phyloP scores from a whole-genome alignment of 2,329 filamentous ascomycete genomes.

The Pseudogymnoascus sp. region DNA sequence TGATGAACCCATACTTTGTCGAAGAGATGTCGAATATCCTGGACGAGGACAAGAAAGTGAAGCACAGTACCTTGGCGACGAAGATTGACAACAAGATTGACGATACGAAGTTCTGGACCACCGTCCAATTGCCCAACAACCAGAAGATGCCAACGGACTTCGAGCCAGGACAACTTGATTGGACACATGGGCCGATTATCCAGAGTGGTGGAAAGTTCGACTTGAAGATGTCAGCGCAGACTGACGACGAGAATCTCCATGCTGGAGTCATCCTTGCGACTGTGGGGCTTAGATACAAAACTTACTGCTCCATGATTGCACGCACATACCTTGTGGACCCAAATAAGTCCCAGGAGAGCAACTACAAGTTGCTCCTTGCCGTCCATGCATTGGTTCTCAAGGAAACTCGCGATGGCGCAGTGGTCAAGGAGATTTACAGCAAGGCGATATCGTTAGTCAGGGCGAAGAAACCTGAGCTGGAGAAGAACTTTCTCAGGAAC shows the following conservation, averaged over 20 bases:
- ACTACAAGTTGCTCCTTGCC: conserved; percentile 80
- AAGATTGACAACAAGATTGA: conserved; percentile 90
- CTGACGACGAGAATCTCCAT: conserved; percentile 77
- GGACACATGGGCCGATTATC: conserved; percentile 83
- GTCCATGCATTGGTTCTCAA: conserved; percentile 89
- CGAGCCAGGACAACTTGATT: conserved; percentile 83
- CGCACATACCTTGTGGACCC: conserved; percentile 95
- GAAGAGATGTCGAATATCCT: conserved; percentile 97
- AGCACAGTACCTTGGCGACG: conserved; percentile 77
- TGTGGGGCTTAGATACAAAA: conserved; percentile 89
- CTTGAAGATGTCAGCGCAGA: conserved; percentile 69
- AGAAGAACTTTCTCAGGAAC: conserved; percentile 90
- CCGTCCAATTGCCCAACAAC: conserved; percentile 60
- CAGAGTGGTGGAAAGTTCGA: conserved; percentile 97
- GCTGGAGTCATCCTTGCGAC: conserved; percentile 90
- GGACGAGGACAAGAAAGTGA: conserved; percentile 95
- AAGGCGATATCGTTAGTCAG: conserved; percentile 78
- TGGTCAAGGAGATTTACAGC: conserved; percentile 83
- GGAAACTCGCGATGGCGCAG: conserved; percentile 78
- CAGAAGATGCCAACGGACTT: conserved; percentile 80
- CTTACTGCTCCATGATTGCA: conserved; percentile 86
- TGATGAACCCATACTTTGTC: conserved; percentile 95
- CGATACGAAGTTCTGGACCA: conserved; percentile 89
- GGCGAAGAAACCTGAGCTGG: conserved; percentile 88
- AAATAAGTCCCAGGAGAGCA: conserved; percentile 89